These are phyloP conservation scores for Cyclotella choctawhatcheeana DNA, from an alignment of 108 stramenopile genomes.

Conservation along the genomic window DNA sequence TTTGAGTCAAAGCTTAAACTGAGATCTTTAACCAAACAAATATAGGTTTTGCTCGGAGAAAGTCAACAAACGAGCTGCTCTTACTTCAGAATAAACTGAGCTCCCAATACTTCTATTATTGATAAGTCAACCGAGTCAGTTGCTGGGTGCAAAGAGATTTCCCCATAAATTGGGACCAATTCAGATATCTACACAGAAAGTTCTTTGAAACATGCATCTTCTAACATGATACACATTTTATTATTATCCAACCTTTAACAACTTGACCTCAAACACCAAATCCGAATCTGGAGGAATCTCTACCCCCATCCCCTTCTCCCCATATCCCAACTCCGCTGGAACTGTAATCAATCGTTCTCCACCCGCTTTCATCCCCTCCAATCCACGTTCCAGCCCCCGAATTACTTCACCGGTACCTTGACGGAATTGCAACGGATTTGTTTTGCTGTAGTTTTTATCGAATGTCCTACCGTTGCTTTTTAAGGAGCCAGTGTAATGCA, in stretches of 20 bases:
- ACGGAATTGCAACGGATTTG: constrained; percentile 57
- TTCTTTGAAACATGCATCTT: too few relatives aligned
- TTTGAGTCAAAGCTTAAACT: too few relatives aligned
- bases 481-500: constrained; percentile 57
- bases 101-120: too few relatives aligned
- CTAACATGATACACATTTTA: too few relatives aligned
- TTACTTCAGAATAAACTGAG: too few relatives aligned
- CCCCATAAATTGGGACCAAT: too few relatives aligned
- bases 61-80: too few relatives aligned
- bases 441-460: constrained; percentile 54
- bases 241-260: constrained; percentile 56
- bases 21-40: too few relatives aligned
- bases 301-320: constrained; percentile 42
- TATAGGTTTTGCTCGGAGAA: too few relatives aligned
- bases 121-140: too few relatives aligned
- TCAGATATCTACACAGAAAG: too few relatives aligned
- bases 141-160: too few relatives aligned
- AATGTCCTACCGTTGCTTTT: constrained; percentile 55
- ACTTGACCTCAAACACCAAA: constrained; percentile 56
- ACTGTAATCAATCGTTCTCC: constrained; percentile 58
- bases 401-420: constrained; percentile 63
- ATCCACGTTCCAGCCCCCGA: constrained; percentile 62
- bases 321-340: constrained; percentile 59
- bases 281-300: constrained; percentile 55
- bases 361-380: constrained; percentile 68